Percentiles rank a stretch among this genome's conserved stretches.
Conservation (phyloP, 2,329 filamentous ascomycete species). For the Calonectria henricotiae region DNA sequence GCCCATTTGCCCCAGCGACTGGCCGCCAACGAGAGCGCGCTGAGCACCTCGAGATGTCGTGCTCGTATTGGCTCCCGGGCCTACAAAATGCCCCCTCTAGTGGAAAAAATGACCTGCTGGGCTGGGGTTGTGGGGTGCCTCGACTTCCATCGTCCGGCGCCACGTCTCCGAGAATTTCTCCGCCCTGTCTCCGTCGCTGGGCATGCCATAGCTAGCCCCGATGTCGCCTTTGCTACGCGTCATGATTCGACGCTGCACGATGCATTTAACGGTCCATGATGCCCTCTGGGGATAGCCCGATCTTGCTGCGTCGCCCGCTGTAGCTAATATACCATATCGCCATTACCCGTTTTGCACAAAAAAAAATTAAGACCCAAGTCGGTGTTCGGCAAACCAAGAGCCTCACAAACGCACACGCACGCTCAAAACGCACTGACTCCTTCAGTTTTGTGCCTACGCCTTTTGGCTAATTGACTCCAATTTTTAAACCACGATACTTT, state of each 20-base stretch:
- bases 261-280: conserved; percentile 42
- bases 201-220: conserved; percentile 50
- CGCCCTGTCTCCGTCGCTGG: conserved; percentile 36
- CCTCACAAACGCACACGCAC: conserved; percentile 34
- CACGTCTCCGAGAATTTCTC: conserved; percentile 56
- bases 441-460: conserved; percentile 27
- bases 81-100: conserved; percentile 19
- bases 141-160: conserved; percentile 35
- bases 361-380: conserved; percentile 13
- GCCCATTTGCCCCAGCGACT: neutral
- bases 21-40: neutral
- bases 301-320: conserved; percentile 23
- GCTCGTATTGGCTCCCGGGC: conserved; percentile 31
- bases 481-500: conserved; percentile 19
- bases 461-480: conserved; percentile 2
- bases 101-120: conserved; percentile 28
- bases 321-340: conserved; percentile 33
- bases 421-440: conserved; percentile 4
- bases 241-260: conserved; percentile 47
- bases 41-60: conserved; percentile 25
- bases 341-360: conserved; percentile 22
- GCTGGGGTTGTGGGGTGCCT: conserved; percentile 38
- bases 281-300: conserved; percentile 43
- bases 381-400: conserved; percentile 30
- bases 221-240: conserved; percentile 54